These are phyloP conservation scores for Cyclotella choctawhatcheeana DNA, from an alignment of 108 stramenopile genomes.

Conservation along the genomic window DNA sequence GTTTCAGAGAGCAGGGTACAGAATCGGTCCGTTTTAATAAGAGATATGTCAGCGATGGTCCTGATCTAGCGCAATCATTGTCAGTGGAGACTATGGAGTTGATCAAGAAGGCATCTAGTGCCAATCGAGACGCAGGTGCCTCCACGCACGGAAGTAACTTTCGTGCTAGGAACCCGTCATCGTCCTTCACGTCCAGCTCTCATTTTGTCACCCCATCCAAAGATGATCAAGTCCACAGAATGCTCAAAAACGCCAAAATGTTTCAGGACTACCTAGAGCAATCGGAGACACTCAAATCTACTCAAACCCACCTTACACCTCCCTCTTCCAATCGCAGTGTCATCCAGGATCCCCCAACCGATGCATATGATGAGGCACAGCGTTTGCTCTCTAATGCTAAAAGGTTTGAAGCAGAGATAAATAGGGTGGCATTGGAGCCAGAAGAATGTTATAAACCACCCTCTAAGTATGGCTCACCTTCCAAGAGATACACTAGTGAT, in stretches of 20 bases:
- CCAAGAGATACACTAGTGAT: not conserved
- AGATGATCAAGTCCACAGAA: not conserved
- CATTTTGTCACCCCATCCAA: not conserved
- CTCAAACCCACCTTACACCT: not conserved
- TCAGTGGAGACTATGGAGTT: not conserved
- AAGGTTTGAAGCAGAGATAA: conserved; percentile 1
- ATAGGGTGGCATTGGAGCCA: conserved; percentile 18
- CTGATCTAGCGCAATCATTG: not conserved
- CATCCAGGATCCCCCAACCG: not conserved
- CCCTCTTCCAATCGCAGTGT: not conserved
- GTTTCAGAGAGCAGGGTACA: conserved; percentile 6
- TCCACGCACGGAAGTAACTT: not conserved
- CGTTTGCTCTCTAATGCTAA: not conserved
- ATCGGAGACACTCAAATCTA: not conserved
- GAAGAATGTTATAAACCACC: not conserved
- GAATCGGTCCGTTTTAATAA: conserved; percentile 8
- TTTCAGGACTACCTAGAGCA: not conserved
- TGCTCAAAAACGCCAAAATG: not conserved
- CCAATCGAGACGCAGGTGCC: not conserved
- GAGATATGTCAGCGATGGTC: not conserved
- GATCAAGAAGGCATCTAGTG: conserved; percentile 3
- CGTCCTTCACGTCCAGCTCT: not conserved
- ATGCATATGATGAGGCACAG: conserved; percentile 2
- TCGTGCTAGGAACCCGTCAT: not conserved
- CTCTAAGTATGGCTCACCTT: conserved; percentile 1